phyloP scores from a whole-genome alignment of 805 yeast species.

The Kuraishia cidri region DNA sequence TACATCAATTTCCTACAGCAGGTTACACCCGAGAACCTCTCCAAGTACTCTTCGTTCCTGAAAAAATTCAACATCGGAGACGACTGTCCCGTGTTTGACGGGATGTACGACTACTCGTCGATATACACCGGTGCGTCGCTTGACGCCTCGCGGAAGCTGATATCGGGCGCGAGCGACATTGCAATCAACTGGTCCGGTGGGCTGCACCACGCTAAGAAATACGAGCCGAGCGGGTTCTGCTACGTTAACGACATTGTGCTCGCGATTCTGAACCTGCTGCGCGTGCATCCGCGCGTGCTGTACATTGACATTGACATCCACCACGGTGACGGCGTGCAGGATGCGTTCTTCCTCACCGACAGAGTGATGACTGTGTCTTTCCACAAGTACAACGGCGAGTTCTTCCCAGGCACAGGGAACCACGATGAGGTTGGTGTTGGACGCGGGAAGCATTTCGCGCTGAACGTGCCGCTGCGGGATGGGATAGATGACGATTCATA shows the following conservation, averaged over 20 bases:
- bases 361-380: constrained; percentile 95
- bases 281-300: constrained; percentile 88
- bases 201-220: constrained; percentile 90
- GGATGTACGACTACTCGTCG: constrained; percentile 83
- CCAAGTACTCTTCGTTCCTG: constrained; percentile 46
- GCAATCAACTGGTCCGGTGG: constrained; percentile 98
- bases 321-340: constrained; percentile 98
- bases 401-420: constrained; percentile 96
- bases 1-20: constrained; percentile 68
- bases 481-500: constrained; percentile 94
- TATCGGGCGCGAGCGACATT: constrained; percentile 82
- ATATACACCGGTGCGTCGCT: constrained; percentile 90
- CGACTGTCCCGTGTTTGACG: constrained; percentile 93
- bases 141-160: constrained; percentile 84
- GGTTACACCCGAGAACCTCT: constrained; percentile 67
- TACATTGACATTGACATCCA: constrained; percentile 93
- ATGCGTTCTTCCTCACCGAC: constrained; percentile 91
- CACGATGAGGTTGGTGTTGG: constrained; percentile 86
- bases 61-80: constrained; percentile 84
- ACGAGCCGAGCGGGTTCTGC: constrained; percentile 93
- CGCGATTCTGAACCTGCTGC: constrained; percentile 72
- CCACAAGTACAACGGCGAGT: constrained; percentile 90
- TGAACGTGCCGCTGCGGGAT: constrained; percentile 88
- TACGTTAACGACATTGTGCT: constrained; percentile 91
- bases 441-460: constrained; percentile 78